Conservation (phyloP, 768 basidiomycete genomes). For the Erythrobasidium yunnanense region DNA sequence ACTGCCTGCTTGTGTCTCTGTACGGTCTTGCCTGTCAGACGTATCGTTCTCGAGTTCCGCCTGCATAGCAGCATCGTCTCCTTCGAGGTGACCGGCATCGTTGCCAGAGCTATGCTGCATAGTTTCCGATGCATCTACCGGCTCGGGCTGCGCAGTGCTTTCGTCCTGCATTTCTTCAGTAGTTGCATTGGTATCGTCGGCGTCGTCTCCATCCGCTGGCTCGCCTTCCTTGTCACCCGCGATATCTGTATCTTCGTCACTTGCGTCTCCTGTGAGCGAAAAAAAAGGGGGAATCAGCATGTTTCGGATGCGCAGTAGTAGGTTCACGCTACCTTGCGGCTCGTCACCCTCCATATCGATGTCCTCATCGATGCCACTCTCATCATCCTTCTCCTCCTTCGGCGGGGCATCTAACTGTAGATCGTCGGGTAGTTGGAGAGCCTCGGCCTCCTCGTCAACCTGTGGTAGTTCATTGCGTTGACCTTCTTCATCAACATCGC, state of each 20-base stretch:
- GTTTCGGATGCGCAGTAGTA: not conserved
- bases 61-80: not conserved
- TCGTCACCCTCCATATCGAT: constrained; percentile 29
- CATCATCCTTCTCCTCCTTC: constrained; percentile 38
- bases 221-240: constrained; percentile 42
- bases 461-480: constrained; percentile 55
- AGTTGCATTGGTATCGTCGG: constrained; percentile 53
- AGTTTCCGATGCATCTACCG: constrained; percentile 26
- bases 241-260: constrained; percentile 38
- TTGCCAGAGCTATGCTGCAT: not conserved
- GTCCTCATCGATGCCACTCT: constrained; percentile 40
- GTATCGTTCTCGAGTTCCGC: not conserved
- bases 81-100: not conserved
- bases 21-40: not conserved
- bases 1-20: too few species aligned
- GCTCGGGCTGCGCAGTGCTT: constrained; percentile 30
- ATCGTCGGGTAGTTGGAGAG: constrained; percentile 80
- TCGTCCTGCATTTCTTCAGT: constrained; percentile 48
- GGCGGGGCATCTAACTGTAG: constrained; percentile 49
- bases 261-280: constrained; percentile 35
- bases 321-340: constrained; percentile 34
- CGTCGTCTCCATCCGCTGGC: constrained; percentile 45
- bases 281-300: not conserved
- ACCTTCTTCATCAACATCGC: constrained; percentile 43
- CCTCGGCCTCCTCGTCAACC: constrained; percentile 63